Base-by-base conservation (phyloP, 1,139 yeast genomes). In the Saccharomyces hybrid region DNA sequence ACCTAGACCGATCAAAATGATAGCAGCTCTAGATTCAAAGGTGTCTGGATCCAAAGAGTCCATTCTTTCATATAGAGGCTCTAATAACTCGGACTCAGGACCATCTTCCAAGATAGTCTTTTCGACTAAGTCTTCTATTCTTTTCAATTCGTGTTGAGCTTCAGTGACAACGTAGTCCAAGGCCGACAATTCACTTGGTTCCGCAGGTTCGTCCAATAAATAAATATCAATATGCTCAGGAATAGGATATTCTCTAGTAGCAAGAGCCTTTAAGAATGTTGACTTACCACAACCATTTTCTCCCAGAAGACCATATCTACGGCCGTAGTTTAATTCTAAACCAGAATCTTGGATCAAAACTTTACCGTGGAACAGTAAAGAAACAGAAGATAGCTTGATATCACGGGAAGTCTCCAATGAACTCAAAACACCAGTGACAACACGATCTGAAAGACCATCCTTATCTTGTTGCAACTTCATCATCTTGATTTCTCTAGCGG, bases 251-350 rank as follows among this genome's bases (percentile, higher is more conserved):
- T 95, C 99, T 74, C 97, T 83, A 55, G 96, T 95, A 57, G 98
- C 97, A 66, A 95, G 75, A 47, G 98, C 85, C 73, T 88, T 88
- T 72, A 93, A 76, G 68, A 93, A 84, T 31, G 99, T 93, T 48
- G 98, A 90, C 75, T 93, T 93, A 78, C 99, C 99, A 78, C 99
- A 93, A 61, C 99, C 99, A 74, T 93, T 93, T 75, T 91, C 98
- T 71, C 99, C 99, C 66, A 95, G 80, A 63, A 93, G 80, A 76
- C 96, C 96, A 72, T 95, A 93, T 75, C 97, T 84, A 77, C 97
- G 88, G 70, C 99, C 99, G 74, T 84, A 91, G 77, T 93, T 95
- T 76, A 93, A 83, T 78, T 93, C 99, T 66, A 93, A 75, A 50
- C 79, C 80, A 48, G 98, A 85, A 74, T 93, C 99, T 75, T 89